Conservation (phyloP, 129 eudicot genomes). For the Dittrichia graveolens region DNA sequence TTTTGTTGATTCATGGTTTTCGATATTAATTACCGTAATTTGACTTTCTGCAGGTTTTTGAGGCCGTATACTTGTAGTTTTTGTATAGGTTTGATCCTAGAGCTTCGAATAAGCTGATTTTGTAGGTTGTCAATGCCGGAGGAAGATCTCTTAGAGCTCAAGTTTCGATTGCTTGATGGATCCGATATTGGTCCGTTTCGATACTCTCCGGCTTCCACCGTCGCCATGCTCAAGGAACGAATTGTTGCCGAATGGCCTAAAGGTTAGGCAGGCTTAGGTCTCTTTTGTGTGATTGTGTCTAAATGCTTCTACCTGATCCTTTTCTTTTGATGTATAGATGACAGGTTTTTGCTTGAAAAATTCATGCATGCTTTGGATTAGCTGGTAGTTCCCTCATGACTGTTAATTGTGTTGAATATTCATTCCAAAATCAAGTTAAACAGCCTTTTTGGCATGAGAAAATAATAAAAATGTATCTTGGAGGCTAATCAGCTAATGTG, state of each 20-base stretch:
- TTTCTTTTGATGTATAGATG: not conserved
- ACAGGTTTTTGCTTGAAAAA: not conserved
- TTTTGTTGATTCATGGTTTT: conserved; percentile 8
- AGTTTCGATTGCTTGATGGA: conserved; percentile 88
- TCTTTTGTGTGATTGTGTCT: too few relatives aligned
- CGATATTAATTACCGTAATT: conserved; percentile 1
- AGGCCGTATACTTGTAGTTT: conserved; percentile 9
- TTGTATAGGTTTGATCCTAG: conserved; percentile 17
- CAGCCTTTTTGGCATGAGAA: not conserved
- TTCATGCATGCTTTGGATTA: conserved; percentile 11
- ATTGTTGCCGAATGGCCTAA: conserved; percentile 94
- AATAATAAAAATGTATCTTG: not conserved
- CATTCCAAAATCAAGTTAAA: not conserved
- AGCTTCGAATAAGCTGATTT: conserved; percentile 5
- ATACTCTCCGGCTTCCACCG: conserved; percentile 86
- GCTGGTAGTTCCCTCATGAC: not conserved
- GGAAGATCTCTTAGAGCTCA: conserved; percentile 82
- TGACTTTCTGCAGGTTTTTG: conserved; percentile 21
- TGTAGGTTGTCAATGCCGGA: conserved; percentile 73
- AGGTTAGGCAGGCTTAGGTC: conserved; percentile 49
- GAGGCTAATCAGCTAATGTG: not conserved
- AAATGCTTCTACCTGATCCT: not conserved
- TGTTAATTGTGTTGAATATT: conserved; percentile 5
- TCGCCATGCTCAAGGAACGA: conserved; percentile 78
- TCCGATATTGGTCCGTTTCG: conserved; percentile 89